phyloP scores from a whole-genome alignment of 169 alveolate genomes.

The Plasmodium gonderi region DNA sequence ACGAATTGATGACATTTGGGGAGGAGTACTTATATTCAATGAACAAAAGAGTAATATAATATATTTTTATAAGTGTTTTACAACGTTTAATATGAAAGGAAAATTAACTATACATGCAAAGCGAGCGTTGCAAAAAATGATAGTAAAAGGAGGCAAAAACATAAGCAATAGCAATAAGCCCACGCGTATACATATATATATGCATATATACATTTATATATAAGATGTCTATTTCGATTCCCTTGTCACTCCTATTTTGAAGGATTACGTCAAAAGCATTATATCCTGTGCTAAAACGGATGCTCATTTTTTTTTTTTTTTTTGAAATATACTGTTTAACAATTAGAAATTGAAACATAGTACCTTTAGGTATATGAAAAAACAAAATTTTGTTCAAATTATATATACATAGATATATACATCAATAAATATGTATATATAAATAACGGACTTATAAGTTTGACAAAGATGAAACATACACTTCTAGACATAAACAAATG shows the following conservation, averaged over 20 bases:
- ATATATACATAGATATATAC: background rate
- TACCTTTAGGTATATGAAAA: background rate
- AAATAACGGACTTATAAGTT: background rate
- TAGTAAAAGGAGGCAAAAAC: background rate
- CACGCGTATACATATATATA: background rate
- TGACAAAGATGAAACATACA: background rate
- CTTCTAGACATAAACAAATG: background rate
- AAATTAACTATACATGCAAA: background rate
- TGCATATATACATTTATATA: background rate
- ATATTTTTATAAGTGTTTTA: background rate
- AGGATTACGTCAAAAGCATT: background rate
- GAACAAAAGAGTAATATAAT: background rate
- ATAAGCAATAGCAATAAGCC: background rate
- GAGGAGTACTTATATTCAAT: background rate
- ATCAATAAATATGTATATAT: background rate
- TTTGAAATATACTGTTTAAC: slow-evolving; percentile 21
- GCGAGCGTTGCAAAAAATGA: background rate
- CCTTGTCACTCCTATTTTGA: background rate
- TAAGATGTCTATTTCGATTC: background rate
- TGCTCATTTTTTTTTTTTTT: background rate
- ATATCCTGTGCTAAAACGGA: background rate
- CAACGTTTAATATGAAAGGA: background rate
- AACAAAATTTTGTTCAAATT: background rate
- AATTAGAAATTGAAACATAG: background rate
- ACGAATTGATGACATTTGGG: background rate